These are phyloP conservation scores for Metschnikowia reukaufii DNA, from an alignment of 805 yeast species.

Conservation along the genomic window DNA sequence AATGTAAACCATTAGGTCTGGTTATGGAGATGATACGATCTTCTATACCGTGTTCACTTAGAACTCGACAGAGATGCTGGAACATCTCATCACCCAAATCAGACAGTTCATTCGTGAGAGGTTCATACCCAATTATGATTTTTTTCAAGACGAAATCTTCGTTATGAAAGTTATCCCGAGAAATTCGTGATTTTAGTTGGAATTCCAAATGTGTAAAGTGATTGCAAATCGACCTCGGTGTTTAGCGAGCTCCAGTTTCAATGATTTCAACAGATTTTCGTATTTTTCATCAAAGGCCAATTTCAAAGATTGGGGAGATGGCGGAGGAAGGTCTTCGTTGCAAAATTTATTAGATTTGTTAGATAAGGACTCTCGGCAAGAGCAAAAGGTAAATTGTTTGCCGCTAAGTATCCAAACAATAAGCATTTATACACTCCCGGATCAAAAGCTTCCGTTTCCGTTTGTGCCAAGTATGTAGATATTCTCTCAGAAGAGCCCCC, in stretches of 20 bases:
- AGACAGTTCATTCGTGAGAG: background rate
- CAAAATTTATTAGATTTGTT: background rate
- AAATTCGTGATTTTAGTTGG: background rate
- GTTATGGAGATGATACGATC: slow-evolving; percentile 5
- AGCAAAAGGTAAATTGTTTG: slow-evolving; percentile 3
- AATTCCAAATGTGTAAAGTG: slow-evolving; percentile 2
- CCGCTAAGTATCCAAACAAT: background rate
- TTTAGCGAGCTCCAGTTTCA: slow-evolving; percentile 1
- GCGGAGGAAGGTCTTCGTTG: background rate
- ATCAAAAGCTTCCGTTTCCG: no score
- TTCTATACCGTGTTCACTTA: background rate
- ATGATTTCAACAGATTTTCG: background rate
- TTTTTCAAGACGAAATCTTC: background rate
- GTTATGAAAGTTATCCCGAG: slow-evolving; percentile 3
- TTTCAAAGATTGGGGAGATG: slow-evolving; percentile 1
- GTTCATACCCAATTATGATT: background rate
- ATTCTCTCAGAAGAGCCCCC: no score
- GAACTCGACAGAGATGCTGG: slow-evolving; percentile 3
- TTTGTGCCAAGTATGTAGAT: no score
- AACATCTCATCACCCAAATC: slow-evolving; percentile 3
- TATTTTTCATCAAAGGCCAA: background rate
- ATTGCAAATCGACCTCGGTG: slow-evolving; percentile 1
- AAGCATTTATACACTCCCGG: background rate
- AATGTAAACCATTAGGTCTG: background rate
- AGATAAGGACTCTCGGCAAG: slow-evolving; percentile 1